A percentile compares a stretch with the other conserved stretches of the same genome.
Evolutionary conservation across 2,329 filamentous ascomycete genomes (phyloP).

Genomic region (Raffaelea albimanens): DNA sequence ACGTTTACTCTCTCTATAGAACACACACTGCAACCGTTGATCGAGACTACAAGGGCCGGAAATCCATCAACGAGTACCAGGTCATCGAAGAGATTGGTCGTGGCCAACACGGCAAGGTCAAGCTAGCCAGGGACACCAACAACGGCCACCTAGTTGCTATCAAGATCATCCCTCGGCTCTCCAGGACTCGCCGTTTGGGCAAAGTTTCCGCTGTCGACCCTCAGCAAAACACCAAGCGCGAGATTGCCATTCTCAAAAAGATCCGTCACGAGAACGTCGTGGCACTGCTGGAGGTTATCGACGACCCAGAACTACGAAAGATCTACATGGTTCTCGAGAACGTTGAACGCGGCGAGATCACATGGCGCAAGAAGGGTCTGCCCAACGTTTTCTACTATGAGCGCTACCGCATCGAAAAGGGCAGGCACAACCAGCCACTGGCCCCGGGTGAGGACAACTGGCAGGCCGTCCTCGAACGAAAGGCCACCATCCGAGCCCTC

Average conservation of each 20-base stretch:
- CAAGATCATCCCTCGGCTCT: slow-evolving; percentile 96
- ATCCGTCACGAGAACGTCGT: slow-evolving; percentile 97
- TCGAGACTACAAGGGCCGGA: slow-evolving; percentile 78
- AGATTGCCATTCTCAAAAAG: slow-evolving; percentile 97
- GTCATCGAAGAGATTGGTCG: slow-evolving; percentile 93
- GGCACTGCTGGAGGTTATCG: slow-evolving; percentile 89
- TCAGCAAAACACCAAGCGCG: slow-evolving; percentile 79
- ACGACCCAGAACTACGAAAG: slow-evolving; percentile 91
- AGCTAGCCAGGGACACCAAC: slow-evolving; percentile 73
- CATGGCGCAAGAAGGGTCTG: slow-evolving; percentile 84
- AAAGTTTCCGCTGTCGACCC: slow-evolving; percentile 59
- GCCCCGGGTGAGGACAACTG: slow-evolving; percentile 52
- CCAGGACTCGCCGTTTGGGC: slow-evolving; percentile 85
- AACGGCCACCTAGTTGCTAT: slow-evolving; percentile 80
- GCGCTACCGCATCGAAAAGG: slow-evolving; percentile 67
- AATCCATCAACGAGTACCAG: slow-evolving; percentile 96
- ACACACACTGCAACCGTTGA: slow-evolving; percentile 90
- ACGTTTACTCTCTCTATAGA: slow-evolving; percentile 29
- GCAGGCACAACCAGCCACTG: slow-evolving; percentile 51
- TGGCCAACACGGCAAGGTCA: slow-evolving; percentile 95
- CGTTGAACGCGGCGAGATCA: slow-evolving; percentile 86
- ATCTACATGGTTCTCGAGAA: slow-evolving; percentile 97
- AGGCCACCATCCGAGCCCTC: slow-evolving; percentile 46
- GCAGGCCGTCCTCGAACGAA: slow-evolving; percentile 47
- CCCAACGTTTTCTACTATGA: slow-evolving; percentile 78